Evolutionary conservation across 176 grass and related monocot genomes (phyloP), one percentile per base, ranked within the genome.

Genomic region (Puccinellia tenuiflora): DNA sequence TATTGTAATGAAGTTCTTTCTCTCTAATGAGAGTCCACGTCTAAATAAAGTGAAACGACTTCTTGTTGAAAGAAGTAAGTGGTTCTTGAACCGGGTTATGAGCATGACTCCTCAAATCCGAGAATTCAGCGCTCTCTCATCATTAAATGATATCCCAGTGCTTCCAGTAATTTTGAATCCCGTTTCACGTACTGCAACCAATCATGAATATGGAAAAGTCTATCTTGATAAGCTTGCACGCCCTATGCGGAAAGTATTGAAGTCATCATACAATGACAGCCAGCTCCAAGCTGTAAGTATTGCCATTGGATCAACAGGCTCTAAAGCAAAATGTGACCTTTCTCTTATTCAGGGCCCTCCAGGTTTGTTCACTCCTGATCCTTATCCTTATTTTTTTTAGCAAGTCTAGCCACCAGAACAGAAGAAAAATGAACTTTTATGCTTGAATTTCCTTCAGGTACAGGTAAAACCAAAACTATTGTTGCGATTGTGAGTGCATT

Each of bases 331-430:
- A 46, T 92, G 89, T 82, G 92, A 97, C 38, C 76, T 97, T 29
- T 94, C 96, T 61, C 89, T 98, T 88, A 95, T 98, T 75, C 96
- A 98, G 82, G 96, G 96, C 31, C 96, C 96, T 91, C 96, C 96
- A 90, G 96, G 92, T 98, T 84, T 79, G 84, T 73, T n/a, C 33
- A 68, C 46, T 88, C 34, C 55, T 25, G 54, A 56, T 61, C 14
- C 60, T 25, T 21, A 72, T 81, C 15, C 18, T 73, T 43, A 40
- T 64, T 50, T 37, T 30, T 65, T 78, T 53, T 46, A 78, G 28
- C 28, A 79, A 69, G 38, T 79, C 14, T 11, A 77, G 53, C 33
- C 20, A 61, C 48, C 24, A 81, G 18, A 68, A 51, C 14, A 63
- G 50, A 60, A 66, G 46, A 17, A 38, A 18, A 4, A 13, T 52